Conservation (phyloP, 2,329 filamentous ascomycete species). For the Fusarium nelsonii region DNA sequence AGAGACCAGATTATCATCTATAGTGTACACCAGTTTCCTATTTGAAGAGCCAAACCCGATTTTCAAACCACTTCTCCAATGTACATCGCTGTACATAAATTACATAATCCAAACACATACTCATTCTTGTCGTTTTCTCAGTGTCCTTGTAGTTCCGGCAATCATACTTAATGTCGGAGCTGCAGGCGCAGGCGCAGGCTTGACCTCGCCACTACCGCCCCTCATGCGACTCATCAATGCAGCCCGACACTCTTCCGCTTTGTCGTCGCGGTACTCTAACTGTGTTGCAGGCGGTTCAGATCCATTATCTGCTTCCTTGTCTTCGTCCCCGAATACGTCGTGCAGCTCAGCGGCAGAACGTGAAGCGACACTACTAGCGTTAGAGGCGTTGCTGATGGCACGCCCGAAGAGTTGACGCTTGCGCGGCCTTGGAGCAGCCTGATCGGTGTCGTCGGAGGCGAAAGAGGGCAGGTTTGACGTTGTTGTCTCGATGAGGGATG, state of each 20-base stretch:
- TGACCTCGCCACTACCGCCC: slow-evolving; percentile 39
- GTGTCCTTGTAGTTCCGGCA: slow-evolving; percentile 31
- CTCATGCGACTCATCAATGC: slow-evolving; percentile 61
- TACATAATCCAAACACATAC: slow-evolving; percentile 1
- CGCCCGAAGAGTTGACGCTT: slow-evolving; percentile 68
- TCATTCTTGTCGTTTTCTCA: slow-evolving; percentile 42
- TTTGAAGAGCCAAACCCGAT: not conserved
- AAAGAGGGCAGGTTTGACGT: slow-evolving; percentile 35
- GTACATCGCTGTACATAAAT: slow-evolving; percentile 10
- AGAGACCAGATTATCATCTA: slow-evolving; percentile 4
- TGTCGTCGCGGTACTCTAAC: slow-evolving; percentile 65
- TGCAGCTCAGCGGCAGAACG: slow-evolving; percentile 53
- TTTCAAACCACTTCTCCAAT: not conserved
- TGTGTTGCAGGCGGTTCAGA: slow-evolving; percentile 62
- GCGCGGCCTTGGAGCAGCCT: slow-evolving; percentile 46
- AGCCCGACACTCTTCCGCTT: slow-evolving; percentile 59
- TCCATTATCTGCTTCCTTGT: slow-evolving; percentile 42
- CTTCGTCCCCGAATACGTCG: slow-evolving; percentile 40
- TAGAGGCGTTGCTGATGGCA: slow-evolving; percentile 69
- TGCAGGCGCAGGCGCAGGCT: slow-evolving; percentile 21
- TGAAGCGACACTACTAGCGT: slow-evolving; percentile 61
- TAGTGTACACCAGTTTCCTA: not conserved
- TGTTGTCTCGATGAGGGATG: slow-evolving; percentile 56
- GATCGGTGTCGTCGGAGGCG: slow-evolving; percentile 31
- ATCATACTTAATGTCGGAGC: slow-evolving; percentile 17